Evolutionary conservation across 768 basidiomycete genomes (phyloP), one percentile per base, ranked within the genome.

Genomic region (Solioccasus polychromus): DNA sequence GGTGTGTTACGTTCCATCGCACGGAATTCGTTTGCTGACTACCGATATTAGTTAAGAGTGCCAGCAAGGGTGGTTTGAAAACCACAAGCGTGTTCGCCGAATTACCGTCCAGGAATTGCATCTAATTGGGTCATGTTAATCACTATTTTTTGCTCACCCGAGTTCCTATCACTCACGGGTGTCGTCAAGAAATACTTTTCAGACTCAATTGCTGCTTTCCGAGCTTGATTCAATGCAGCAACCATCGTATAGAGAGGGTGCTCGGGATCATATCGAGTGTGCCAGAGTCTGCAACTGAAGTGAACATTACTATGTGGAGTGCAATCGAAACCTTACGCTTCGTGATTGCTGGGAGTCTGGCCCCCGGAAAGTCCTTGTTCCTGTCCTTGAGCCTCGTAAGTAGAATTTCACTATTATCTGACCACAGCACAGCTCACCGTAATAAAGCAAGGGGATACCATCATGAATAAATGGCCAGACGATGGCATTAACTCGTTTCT

Each of bases 1-100:
- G 51, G n/a, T 63, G 59, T 5, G 67, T 68, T 29, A 79, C 68
- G 18, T 59, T 70, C 78, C 78, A 82, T 20, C 48, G 60, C 20
- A 63, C 58, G 9, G 54, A 44, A 5, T 60, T 57, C 12, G 63
- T 55, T n/a, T 67, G 65, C 36, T 58, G 48, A 41, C 58, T 68
- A 26, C 80, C 82, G 29, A 67, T 57, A 62, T 83, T 83, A 4
- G 82, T 76, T 49, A 83, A 57, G 26, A 83, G 72, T 6, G 76
- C 64, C 35, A 82, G 70, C 49, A 84, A 60, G 1, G 82, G 80
- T 0, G 73, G 70, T 52, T 83, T 83, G 30, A 70, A 79, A 28
- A 82, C 58, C 2, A 68, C 75, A 24, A 83, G 59, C 1, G 71
- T 63, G 40, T 71, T 66, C 4, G 66, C 48, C 25, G 71, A 60